Conservation (phyloP, 2,329 filamentous ascomycete genomes). For the Aurifilum marmelostoma region DNA sequence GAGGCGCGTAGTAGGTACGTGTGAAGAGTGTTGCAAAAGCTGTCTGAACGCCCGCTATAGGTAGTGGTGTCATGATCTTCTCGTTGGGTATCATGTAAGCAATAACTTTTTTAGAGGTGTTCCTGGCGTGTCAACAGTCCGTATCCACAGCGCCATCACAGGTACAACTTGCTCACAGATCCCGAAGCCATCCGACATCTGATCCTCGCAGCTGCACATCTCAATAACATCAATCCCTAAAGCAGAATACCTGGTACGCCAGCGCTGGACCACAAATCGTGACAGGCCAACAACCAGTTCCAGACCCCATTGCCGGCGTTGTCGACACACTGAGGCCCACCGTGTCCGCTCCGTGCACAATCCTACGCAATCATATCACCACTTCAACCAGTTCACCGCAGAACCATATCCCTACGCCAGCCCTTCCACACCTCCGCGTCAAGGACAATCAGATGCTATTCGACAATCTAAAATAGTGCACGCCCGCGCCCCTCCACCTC, state of each 20-base stretch:
- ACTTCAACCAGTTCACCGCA: conserved; percentile 26
- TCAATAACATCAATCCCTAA: not conserved
- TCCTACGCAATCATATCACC: conserved; percentile 28
- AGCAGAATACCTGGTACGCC: conserved; percentile 3
- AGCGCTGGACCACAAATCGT: not conserved
- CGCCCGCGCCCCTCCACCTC: conserved; percentile 35
- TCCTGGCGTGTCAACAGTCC: not conserved
- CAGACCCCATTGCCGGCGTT: conserved; percentile 16
- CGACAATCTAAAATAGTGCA: conserved; percentile 46
- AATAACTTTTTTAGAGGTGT: conserved; percentile 13
- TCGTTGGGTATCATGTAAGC: conserved; percentile 16
- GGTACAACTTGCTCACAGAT: not conserved
- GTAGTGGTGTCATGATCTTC: conserved; percentile 4
- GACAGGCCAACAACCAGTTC: conserved; percentile 11
- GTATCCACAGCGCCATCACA: not conserved
- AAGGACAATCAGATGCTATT: conserved; percentile 47
- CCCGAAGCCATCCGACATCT: not conserved
- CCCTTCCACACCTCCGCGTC: conserved; percentile 38
- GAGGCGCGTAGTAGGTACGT: not conserved
- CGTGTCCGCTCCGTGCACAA: conserved; percentile 17
- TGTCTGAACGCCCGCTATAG: not conserved
- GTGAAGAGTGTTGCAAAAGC: not conserved
- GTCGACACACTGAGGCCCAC: not conserved
- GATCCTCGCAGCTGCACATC: not conserved
- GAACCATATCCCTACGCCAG: conserved; percentile 31